A percentile compares a stretch with the other conserved stretches of the same genome.
phyloP scores from a whole-genome alignment of 495 filamentous ascomycete genomes.

The Penicillium paxilli region DNA sequence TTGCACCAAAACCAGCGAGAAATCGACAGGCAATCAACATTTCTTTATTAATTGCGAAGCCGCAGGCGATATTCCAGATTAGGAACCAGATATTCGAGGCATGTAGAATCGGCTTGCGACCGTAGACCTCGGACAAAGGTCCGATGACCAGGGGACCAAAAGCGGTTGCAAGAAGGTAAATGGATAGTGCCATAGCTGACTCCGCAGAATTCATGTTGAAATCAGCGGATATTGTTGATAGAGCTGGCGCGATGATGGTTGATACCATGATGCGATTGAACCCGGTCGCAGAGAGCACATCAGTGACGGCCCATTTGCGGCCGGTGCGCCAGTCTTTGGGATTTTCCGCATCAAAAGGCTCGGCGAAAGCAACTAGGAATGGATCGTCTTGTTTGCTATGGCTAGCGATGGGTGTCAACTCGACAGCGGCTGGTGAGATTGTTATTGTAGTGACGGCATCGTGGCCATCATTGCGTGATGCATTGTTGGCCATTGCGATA shows the following conservation, averaged over 20 bases:
- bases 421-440: slow-evolving; percentile 1
- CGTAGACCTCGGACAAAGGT: slow-evolving; percentile 69
- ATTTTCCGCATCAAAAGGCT: slow-evolving; percentile 40
- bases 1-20: slow-evolving; percentile 51
- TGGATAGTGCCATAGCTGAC: slow-evolving; percentile 58
- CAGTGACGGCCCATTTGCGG: slow-evolving; percentile 56
- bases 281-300: slow-evolving; percentile 38
- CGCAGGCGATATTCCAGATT: slow-evolving; percentile 49
- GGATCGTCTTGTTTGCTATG: slow-evolving; percentile 14
- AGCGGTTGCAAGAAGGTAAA: slow-evolving; percentile 71
- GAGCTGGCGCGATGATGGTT: slow-evolving; percentile 68
- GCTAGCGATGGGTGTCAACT: slow-evolving; percentile 2
- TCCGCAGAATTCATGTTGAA: slow-evolving; percentile 57
- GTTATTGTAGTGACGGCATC: background rate
- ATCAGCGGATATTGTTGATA: slow-evolving; percentile 52
- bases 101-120: slow-evolving; percentile 57
- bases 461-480: background rate
- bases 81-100: slow-evolving; percentile 61
- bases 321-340: slow-evolving; percentile 43
- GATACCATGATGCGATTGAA: slow-evolving; percentile 66
- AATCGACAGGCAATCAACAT: slow-evolving; percentile 47
- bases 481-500: background rate
- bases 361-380: slow-evolving; percentile 35
- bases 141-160: slow-evolving; percentile 62
- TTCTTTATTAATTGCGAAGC: slow-evolving; percentile 40